Percentiles rank a stretch among this genome's conserved stretches.
Evolutionary conservation across 495 filamentous ascomycete species (phyloP).

Genomic region (Polyplosphaeria fusca): DNA sequence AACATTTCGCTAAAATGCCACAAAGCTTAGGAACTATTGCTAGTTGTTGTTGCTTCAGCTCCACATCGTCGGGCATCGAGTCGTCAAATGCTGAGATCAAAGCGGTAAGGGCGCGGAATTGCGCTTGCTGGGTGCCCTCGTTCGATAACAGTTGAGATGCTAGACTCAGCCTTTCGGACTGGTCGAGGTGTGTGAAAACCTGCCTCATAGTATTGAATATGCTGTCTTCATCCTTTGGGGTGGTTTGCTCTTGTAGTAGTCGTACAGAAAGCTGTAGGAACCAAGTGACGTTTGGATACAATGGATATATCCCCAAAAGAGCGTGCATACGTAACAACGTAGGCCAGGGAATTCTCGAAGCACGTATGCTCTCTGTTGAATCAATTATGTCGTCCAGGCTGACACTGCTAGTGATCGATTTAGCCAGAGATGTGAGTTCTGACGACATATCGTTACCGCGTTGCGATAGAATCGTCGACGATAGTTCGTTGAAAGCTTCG

Average conservation of each 20-base stretch:
- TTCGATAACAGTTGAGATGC: background rate
- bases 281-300: slow-evolving; percentile 1
- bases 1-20: background rate
- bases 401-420: background rate
- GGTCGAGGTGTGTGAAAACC: background rate
- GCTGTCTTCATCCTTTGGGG: background rate
- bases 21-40: slow-evolving; percentile 15
- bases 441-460: background rate
- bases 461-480: background rate
- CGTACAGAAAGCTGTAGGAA: slow-evolving; percentile 3
- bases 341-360: background rate
- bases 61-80: slow-evolving; percentile 1
- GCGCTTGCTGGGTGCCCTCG: background rate
- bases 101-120: slow-evolving; percentile 10
- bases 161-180: slow-evolving; percentile 8
- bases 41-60: slow-evolving; percentile 21
- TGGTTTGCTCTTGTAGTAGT: slow-evolving; percentile 1
- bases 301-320: slow-evolving; percentile 2
- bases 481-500: slow-evolving; percentile 21
- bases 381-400: background rate
- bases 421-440: background rate
- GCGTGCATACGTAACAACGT: slow-evolving; percentile 4
- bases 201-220: slow-evolving; percentile 6
- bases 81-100: slow-evolving; percentile 13
- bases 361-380: background rate